These are phyloP conservation scores for Candida sojae DNA, from an alignment of 1,139 yeast species.

Conservation along the genomic window DNA sequence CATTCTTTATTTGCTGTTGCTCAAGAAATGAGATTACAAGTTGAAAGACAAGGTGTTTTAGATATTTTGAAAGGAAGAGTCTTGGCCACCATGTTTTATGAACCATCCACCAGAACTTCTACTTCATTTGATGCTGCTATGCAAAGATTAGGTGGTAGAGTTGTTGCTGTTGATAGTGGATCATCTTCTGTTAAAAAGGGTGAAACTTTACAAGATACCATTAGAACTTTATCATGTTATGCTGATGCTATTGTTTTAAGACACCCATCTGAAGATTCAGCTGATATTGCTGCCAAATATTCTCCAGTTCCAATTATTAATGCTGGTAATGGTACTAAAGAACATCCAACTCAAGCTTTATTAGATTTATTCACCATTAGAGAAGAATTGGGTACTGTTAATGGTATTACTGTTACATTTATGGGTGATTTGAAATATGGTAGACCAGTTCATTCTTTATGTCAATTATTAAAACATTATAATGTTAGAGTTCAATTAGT, in stretches of 20 bases:
- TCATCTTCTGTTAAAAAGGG: slow-evolving; percentile 96
- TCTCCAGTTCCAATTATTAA: slow-evolving; percentile 97
- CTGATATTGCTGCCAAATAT: slow-evolving; percentile 92
- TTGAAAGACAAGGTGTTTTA: slow-evolving; percentile 93
- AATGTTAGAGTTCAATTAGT: slow-evolving; percentile 93
- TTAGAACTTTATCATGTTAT: slow-evolving; percentile 92
- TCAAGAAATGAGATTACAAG: slow-evolving; percentile 96
- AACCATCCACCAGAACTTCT: slow-evolving; percentile 96
- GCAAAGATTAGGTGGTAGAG: slow-evolving; percentile 99
- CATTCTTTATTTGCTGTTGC: slow-evolving; percentile 95
- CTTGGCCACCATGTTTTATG: slow-evolving; percentile 93
- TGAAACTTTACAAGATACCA: slow-evolving; percentile 95
- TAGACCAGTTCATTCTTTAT: slow-evolving; percentile 96
- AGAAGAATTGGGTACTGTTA: slow-evolving; percentile 98
- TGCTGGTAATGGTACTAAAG: slow-evolving; percentile 97
- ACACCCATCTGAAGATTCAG: slow-evolving; percentile 92
- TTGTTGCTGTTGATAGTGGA: slow-evolving; percentile 79
- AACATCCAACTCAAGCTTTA: slow-evolving; percentile 99
- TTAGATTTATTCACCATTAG: slow-evolving; percentile 96
- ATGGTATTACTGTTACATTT: slow-evolving; percentile 95
- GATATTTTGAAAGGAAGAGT: slow-evolving; percentile 89
- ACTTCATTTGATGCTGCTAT: slow-evolving; percentile 98
- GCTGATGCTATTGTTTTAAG: slow-evolving; percentile 96
- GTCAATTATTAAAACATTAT: slow-evolving; percentile 86
- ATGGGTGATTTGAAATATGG: slow-evolving; percentile 99